Evolutionary conservation across 345 rosid genomes (phyloP), one percentile per base, ranked within the genome.

Genomic region (Arabis hirsuta): DNA sequence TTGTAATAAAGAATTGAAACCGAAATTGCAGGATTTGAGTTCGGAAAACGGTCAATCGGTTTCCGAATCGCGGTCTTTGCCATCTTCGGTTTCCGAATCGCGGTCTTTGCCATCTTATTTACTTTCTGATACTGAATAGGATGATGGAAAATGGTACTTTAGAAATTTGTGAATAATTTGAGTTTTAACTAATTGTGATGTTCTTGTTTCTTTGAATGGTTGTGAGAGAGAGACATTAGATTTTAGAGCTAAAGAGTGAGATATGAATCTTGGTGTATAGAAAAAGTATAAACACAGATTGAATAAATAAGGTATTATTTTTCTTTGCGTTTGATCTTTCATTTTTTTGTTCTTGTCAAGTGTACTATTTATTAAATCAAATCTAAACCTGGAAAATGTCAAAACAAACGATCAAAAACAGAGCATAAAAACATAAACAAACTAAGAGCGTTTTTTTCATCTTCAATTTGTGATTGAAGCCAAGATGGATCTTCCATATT

Each of bases 1-100:
- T 45, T 93, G 88, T 72, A 76, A 83, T 19, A 84, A 61, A 44
- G 97, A 93, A 62, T 57, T 93, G 81, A 88, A 73, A 83, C 98
- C 96, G 6, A 91, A 86, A 4, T 67, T 93, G 76, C 84, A 87
- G 82, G 85, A 83, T 34, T 70, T 93, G 79, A 74, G 76, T 75
- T 41, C 9, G 47, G 96, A 85, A 24, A 83, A 87, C 71, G 78
- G 84, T 7, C 36, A 45, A 44, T 4, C 36, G 12, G 46, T 42
- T 44, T 55, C 76, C 19, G 2, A 39, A 1, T 69, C 80, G 9
- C 43, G 44, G 4, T 51, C 72, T 71, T 65, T 58, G 51, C 73
- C 80, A 0, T 3, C 32, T 4, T 4, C 43, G 9, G 45, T 41
- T 44, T 62, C 72, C 19, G 2, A 39, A 1, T 69, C 80, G 9